Conservation (phyloP, 2,329 filamentous ascomycete species). For the Podosphaera xanthii region DNA sequence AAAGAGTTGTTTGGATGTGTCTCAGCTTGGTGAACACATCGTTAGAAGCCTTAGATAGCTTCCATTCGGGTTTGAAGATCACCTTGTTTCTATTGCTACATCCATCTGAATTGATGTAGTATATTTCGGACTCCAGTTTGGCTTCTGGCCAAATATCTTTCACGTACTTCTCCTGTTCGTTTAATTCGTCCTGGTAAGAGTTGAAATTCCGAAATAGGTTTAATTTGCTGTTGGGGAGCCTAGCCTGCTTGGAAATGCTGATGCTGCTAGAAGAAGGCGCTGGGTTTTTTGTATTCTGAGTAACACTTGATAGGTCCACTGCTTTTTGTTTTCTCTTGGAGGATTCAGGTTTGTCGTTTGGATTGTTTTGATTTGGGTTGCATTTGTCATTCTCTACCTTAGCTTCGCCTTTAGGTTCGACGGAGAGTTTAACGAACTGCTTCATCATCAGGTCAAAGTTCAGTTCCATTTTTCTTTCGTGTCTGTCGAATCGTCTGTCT, state of each 20-base stretch:
- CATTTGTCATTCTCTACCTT: not conserved
- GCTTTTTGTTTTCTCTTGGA: not conserved
- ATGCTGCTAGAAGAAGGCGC: not conserved
- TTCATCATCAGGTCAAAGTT: not conserved
- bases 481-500: not conserved
- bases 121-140: not conserved
- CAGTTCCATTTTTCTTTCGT: not conserved
- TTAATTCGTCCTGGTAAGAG: not conserved
- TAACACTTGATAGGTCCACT: not conserved
- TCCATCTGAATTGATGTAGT: not conserved
- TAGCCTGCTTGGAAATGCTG: not conserved
- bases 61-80: not conserved
- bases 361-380: not conserved
- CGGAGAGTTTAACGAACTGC: not conserved
- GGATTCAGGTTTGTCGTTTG: not conserved
- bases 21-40: not conserved
- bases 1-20: not conserved
- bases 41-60: not conserved
- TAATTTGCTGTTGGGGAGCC: not conserved
- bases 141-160: not conserved
- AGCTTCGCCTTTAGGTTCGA: not conserved
- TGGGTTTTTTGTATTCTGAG: not conserved
- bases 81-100: not conserved
- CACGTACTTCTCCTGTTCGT: not conserved
- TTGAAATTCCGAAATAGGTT: not conserved